Evolutionary conservation across 179 eudicot species (phyloP).

Genomic region (Dionaea muscipula): DNA sequence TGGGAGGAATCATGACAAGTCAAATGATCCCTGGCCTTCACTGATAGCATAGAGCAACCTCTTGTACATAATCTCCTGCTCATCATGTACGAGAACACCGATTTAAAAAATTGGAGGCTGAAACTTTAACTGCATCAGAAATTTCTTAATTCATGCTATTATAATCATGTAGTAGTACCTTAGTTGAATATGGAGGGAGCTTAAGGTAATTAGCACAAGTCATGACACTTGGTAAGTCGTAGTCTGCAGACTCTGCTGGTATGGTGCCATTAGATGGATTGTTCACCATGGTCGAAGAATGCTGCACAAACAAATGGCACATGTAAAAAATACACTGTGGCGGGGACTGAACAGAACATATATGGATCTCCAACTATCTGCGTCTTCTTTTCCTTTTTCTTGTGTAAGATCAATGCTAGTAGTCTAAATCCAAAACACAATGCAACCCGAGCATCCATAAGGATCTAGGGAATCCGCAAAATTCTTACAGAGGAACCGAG

Average conservation of each 20-base stretch:
- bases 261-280: slow-evolving; percentile 46
- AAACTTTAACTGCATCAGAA: background rate
- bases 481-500: no score
- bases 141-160: no score
- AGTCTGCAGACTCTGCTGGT: slow-evolving; percentile 65
- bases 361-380: no score
- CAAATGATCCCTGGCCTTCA: slow-evolving; percentile 97
- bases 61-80: slow-evolving; percentile 87
- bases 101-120: background rate
- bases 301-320: slow-evolving; percentile 32
- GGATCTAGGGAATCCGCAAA: no score
- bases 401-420: no score
- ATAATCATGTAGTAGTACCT: slow-evolving; percentile 33
- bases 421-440: no score
- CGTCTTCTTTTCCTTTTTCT: no score
- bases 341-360: background rate
- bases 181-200: slow-evolving; percentile 97
- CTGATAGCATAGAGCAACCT: slow-evolving; percentile 78
- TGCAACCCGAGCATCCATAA: no score
- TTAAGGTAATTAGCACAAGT: slow-evolving; percentile 97
- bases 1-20: slow-evolving; percentile 46
- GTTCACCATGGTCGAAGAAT: slow-evolving; percentile 50
- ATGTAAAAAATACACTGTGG: background rate
- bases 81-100: background rate
- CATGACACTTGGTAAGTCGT: slow-evolving; percentile 98